Base-by-base conservation (phyloP, 2,329 filamentous ascomycete species). In the Didymella glomerata region DNA sequence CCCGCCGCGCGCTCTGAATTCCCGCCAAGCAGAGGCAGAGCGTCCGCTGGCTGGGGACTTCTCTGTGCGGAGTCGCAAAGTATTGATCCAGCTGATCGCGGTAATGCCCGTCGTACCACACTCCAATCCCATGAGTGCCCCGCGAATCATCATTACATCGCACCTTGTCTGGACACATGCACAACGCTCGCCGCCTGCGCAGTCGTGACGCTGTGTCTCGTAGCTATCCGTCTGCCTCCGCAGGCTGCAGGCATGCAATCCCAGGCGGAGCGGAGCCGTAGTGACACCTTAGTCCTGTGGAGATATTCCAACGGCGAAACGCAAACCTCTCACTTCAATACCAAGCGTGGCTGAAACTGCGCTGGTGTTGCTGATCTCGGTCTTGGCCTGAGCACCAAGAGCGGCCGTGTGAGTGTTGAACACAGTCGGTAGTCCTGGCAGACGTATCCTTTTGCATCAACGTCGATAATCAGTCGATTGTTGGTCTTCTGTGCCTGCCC, bases 271-370 rank as follows among this genome's bases (percentile, higher is more conserved):
- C 53, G 52, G 36, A 51, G 48, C 42, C 49, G 46, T 44, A 18
- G 20, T 40, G 28, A 25, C 34, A 27, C 40, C 49, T 42, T 41
- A 34, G 53, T 36, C 59, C 58, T 7, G 16, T 7, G 16, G 32
- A 36, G 16, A 14, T 32, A 14, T n/a, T 36, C 32, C 32, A 36
- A n/a, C 14, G 30, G 30, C 30, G 32, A 36, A n/a, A 36, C 16
- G 32, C 32, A 36, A n/a, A 13, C 58, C 50, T 58, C 54, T 61
- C 57, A 62, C 40, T 30, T 56, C 40, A 60, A 44, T 54, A 59
- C 64, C 61, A 72, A 66, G 66, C 63, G 52, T 68, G 64, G 65
- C 69, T 72, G 71, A 71, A 73, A 72, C 71, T 18, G 61, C 54
- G 34, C 48, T 62, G 48, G 62, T 54, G 47, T 53, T 61, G 65